Evolutionary conservation across 106 monocot genomes (phyloP).

Genomic region (Phalaenopsis equestris): DNA sequence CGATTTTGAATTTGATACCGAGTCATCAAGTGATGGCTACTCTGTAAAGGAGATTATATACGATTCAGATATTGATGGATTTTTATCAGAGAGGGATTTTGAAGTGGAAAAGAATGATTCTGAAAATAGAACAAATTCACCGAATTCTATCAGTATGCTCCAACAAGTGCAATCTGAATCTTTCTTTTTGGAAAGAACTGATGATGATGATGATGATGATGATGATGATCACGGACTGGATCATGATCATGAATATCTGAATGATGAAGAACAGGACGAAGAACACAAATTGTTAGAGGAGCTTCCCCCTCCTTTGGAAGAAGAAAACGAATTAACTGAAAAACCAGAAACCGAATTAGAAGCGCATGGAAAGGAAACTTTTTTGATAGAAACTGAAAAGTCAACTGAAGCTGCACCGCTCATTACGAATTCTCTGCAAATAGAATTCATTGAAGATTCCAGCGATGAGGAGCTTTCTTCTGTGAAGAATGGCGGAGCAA

Average conservation of each 20-base stretch:
- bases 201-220: background rate
- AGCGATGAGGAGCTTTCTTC: slow-evolving; percentile 9
- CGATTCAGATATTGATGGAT: slow-evolving; percentile 41
- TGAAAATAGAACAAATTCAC: background rate
- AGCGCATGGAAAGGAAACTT: background rate
- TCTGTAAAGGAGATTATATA: slow-evolving; percentile 43
- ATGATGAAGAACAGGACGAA: background rate
- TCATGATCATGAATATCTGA: too few relatives aligned
- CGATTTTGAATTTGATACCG: slow-evolving; percentile 44
- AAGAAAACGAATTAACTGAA: slow-evolving; percentile 5
- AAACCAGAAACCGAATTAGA: background rate
- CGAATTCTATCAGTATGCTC: background rate
- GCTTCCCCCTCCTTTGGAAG: background rate
- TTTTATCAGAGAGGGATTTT: slow-evolving; percentile 41
- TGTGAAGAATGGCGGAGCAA: background rate
- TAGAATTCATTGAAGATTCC: slow-evolving; percentile 9
- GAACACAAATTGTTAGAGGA: background rate
- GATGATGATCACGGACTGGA: too few relatives aligned
- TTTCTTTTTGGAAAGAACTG: background rate
- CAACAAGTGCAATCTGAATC: background rate
- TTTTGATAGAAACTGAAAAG: background rate
- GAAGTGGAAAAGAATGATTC: slow-evolving; percentile 2
- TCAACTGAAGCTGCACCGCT: background rate
- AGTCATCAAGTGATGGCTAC: slow-evolving; percentile 42
- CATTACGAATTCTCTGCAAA: background rate